Conservation (phyloP, 768 basidiomycete genomes). For the Brasilioporus rufonigricans region DNA sequence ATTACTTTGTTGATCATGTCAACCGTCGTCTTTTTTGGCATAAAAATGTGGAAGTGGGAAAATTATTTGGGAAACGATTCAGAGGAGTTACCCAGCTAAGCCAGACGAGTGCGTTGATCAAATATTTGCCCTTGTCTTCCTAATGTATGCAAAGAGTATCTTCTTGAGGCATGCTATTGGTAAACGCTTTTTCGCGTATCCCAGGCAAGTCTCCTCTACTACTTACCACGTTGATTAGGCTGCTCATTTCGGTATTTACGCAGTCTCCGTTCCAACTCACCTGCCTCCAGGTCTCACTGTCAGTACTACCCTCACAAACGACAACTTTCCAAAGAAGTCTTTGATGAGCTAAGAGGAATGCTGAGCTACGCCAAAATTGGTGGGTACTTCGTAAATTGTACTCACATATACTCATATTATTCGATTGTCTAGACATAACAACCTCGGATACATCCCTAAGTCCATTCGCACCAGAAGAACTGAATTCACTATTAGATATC, state of each 20-base stretch:
- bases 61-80: neutral
- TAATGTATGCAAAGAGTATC: neutral
- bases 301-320: neutral
- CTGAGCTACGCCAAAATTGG: neutral
- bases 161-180: neutral
- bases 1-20: neutral
- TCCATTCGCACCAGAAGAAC: neutral
- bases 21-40: neutral
- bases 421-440: neutral
- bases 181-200: neutral
- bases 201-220: neutral
- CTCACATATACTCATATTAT: neutral
- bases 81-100: neutral
- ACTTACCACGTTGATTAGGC: no score
- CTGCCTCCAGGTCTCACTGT: neutral
- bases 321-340: neutral
- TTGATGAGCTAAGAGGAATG: neutral
- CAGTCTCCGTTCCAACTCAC: neutral
- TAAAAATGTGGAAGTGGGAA: neutral
- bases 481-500: neutral
- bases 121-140: neutral
- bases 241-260: neutral
- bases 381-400: neutral
- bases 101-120: neutral
- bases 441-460: neutral